Conservation (phyloP, 2,329 filamentous ascomycete species). For the Arthrocladium fulminans region DNA sequence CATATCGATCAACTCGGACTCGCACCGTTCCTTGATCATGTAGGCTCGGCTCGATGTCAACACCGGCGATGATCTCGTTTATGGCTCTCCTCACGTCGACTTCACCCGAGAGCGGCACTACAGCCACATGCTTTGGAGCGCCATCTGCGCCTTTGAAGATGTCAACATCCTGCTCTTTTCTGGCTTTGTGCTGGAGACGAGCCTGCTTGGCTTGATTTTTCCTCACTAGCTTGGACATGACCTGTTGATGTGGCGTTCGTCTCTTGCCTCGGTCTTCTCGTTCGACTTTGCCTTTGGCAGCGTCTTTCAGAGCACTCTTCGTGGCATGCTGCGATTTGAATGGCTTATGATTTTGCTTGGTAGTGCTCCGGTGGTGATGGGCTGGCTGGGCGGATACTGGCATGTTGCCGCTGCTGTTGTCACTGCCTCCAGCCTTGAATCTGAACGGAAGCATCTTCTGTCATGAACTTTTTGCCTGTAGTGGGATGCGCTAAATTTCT, state of each 20-base stretch:
- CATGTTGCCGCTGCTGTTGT: conserved; percentile 58
- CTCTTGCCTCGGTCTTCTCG: conserved; percentile 57
- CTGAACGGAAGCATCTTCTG: conserved; percentile 56
- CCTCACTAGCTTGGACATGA: conserved; percentile 95
- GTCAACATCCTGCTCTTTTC: conserved; percentile 67
- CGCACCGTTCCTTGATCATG: conserved; percentile 50
- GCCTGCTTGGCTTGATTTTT: conserved; percentile 91
- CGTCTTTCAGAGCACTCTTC: conserved; percentile 77
- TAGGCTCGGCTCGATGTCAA: conserved; percentile 65
- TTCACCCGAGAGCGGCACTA: conserved; percentile 73
- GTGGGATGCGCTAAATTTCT: conserved; percentile 1
- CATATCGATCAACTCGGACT: conserved; percentile 78
- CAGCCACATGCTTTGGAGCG: conserved; percentile 76
- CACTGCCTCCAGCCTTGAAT: conserved; percentile 69
- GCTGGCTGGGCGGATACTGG: conserved; percentile 53
- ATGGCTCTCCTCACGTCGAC: conserved; percentile 61
- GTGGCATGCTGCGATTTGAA: conserved; percentile 90
- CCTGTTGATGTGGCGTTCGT: conserved; percentile 87
- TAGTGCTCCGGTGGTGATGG: conserved; percentile 88
- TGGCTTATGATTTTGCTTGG: conserved; percentile 76
- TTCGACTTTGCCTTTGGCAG: conserved; percentile 75
- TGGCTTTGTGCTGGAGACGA: conserved; percentile 71
- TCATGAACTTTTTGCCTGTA: not conserved
- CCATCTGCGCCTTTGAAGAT: conserved; percentile 82
- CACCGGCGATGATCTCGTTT: conserved; percentile 61